These are phyloP conservation scores for Mycena vitilis DNA, from an alignment of 768 basidiomycete species.

Conservation along the genomic window DNA sequence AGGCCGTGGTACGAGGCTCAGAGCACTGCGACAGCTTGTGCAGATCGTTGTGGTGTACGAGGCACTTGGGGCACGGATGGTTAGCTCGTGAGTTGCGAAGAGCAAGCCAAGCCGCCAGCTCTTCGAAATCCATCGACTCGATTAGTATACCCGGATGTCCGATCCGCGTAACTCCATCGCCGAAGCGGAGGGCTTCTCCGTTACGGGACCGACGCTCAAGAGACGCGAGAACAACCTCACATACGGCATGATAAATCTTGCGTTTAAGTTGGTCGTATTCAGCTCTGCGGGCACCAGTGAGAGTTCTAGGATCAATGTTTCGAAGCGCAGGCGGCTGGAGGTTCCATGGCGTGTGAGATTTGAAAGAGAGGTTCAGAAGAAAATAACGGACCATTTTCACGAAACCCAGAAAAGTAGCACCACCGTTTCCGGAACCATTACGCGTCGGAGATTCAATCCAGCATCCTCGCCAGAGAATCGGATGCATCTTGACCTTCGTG, in stretches of 20 bases:
- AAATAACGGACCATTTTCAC: slow-evolving; percentile 25
- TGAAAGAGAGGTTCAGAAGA: background rate
- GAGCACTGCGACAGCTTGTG: background rate
- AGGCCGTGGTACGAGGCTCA: background rate
- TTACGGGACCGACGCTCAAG: slow-evolving; percentile 13
- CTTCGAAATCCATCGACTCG: slow-evolving; percentile 32
- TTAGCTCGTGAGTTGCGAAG: slow-evolving; percentile 5
- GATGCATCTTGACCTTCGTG: slow-evolving; percentile 37
- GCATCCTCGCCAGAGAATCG: slow-evolving; percentile 29
- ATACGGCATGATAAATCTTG: slow-evolving; percentile 16
- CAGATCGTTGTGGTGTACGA: slow-evolving; percentile 14
- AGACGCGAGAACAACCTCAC: background rate
- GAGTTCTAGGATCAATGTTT: slow-evolving; percentile 1
- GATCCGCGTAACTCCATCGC: slow-evolving; percentile 4
- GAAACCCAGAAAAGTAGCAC: slow-evolving; percentile 27
- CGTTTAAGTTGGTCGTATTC: slow-evolving; percentile 22
- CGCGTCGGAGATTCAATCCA: slow-evolving; percentile 35
- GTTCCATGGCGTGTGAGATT: background rate
- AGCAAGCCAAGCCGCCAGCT: slow-evolving; percentile 23
- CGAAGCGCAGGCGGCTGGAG: too few relatives aligned
- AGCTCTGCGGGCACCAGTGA: background rate
- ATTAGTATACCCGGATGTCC: slow-evolving; percentile 27
- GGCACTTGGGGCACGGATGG: slow-evolving; percentile 27
- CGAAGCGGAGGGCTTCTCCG: slow-evolving; percentile 22
- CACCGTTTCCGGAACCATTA: slow-evolving; percentile 40